phyloP scores from a whole-genome alignment of 768 basidiomycete genomes.

The Podaxis sp. region DNA sequence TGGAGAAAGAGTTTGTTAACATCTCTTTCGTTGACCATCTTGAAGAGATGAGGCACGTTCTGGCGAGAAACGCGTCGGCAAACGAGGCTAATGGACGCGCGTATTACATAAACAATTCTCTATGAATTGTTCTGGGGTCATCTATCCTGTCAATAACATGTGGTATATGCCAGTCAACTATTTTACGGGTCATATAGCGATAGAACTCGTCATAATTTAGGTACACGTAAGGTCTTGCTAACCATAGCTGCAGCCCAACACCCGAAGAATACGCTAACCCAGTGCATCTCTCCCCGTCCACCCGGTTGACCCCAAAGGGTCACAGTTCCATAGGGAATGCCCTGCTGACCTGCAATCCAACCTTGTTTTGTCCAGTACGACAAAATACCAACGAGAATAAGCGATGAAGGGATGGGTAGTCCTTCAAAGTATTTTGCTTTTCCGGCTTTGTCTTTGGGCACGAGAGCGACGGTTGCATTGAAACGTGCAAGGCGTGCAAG shows the following conservation, averaged over 20 bases:
- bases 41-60: neutral
- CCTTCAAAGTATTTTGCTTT: conserved; percentile 97
- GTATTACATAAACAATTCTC: conserved; percentile 7
- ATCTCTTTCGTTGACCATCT: conserved; percentile 47
- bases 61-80: neutral
- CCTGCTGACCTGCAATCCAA: conserved; percentile 78
- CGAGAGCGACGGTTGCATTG: conserved; percentile 94
- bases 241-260: conserved; percentile 96
- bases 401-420: conserved; percentile 90
- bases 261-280: conserved; percentile 73
- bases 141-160: neutral
- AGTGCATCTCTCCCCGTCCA: conserved; percentile 83
- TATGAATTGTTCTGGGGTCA: neutral
- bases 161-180: neutral
- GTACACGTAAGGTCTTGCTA: conserved; percentile 91
- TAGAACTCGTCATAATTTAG: conserved; percentile 46
- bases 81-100: neutral
- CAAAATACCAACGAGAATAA: conserved; percentile 75
- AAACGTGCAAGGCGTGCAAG: conserved; percentile 96
- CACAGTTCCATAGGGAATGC: conserved; percentile 72
- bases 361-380: conserved; percentile 82
- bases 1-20: conserved; percentile 80
- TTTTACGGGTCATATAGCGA: conserved; percentile 2
- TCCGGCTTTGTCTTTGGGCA: conserved; percentile 84
- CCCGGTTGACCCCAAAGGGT: conserved; percentile 71